Evolutionary conservation across 2,329 filamentous ascomycete species (phyloP).

Genomic region (Leptosphaerulina australis): DNA sequence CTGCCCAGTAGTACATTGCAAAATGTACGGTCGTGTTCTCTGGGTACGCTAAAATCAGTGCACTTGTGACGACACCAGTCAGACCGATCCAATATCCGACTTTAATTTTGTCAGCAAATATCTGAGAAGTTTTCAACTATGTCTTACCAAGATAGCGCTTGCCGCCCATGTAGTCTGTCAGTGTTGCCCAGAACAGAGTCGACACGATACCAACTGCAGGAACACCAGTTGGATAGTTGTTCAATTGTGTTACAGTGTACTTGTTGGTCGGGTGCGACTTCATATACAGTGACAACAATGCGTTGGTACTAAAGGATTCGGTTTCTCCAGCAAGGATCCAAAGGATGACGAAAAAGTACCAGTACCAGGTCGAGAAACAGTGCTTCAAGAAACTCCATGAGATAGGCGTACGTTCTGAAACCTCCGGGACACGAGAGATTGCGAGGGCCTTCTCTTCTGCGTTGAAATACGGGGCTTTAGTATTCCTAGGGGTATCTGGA

Average conservation of each 20-base stretch:
- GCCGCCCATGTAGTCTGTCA: conserved; percentile 69
- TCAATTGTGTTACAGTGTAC: conserved; percentile 58
- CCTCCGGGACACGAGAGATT: conserved; percentile 53
- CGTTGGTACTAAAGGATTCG: conserved; percentile 72
- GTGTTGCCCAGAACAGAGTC: conserved; percentile 71
- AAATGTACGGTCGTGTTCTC: conserved; percentile 63
- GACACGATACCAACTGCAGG: conserved; percentile 59
- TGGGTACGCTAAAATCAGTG: conserved; percentile 64
- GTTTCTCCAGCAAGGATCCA: conserved; percentile 75
- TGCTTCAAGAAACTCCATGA: conserved; percentile 59
- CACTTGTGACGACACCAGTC: conserved; percentile 67
- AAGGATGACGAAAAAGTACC: conserved; percentile 69
- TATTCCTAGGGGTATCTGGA: conserved; percentile 53
- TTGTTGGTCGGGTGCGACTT: conserved; percentile 53
- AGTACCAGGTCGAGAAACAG: conserved; percentile 66
- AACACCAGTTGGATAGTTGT: conserved; percentile 61
- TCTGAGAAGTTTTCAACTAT: neutral
- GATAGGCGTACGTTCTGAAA: conserved; percentile 54
- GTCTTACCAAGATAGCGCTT: conserved; percentile 63
- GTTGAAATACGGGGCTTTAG: conserved; percentile 52
- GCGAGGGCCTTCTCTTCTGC: conserved; percentile 52
- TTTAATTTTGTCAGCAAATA: conserved; percentile 14
- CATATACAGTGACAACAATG: conserved; percentile 61
- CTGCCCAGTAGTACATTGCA: conserved; percentile 72
- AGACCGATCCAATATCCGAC: conserved; percentile 64